These are phyloP conservation scores for Aristolochia fimbriata DNA, from an alignment of 164 flowering plant genomes.

Conservation along the genomic window DNA sequence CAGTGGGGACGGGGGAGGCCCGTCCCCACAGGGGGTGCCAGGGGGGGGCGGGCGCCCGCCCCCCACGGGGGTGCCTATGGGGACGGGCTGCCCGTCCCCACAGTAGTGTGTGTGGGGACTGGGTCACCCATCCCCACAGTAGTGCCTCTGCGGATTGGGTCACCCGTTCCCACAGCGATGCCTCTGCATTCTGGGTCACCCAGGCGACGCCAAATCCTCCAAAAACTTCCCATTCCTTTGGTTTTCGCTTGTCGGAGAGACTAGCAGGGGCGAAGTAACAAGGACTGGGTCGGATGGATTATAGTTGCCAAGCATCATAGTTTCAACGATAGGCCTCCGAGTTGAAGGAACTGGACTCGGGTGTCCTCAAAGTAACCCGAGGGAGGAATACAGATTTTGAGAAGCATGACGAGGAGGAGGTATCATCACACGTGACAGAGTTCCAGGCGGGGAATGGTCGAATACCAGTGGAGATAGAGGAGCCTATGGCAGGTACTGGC, in stretches of 20 bases:
- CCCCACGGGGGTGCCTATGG: too few species aligned
- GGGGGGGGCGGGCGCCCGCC: too few species aligned
- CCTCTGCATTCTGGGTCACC: too few species aligned
- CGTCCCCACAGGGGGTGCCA: too few species aligned
- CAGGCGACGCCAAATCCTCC: slow-evolving; percentile 23
- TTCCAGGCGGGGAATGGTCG: slow-evolving; percentile 32
- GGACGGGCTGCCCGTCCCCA: too few species aligned
- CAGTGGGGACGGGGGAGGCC: too few species aligned
- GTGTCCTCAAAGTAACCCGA: slow-evolving; percentile 6
- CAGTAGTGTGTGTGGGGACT: too few species aligned
- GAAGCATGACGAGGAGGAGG: slow-evolving; percentile 62
- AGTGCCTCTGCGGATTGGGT: too few species aligned
- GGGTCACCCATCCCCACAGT: too few species aligned
- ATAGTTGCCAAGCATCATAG: slow-evolving; percentile 45
- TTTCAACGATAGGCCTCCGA: slow-evolving; percentile 19
- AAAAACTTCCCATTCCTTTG: slow-evolving; percentile 30
- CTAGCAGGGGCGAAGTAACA: slow-evolving; percentile 20
- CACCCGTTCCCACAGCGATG: too few species aligned
- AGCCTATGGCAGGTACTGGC: slow-evolving; percentile 24
- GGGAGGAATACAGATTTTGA: slow-evolving; percentile 20
- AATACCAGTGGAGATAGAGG: slow-evolving; percentile 33
- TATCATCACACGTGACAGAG: slow-evolving; percentile 69
- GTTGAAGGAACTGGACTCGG: slow-evolving; percentile 27
- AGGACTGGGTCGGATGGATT: slow-evolving; percentile 45
- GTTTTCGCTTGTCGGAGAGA: slow-evolving; percentile 25